These are phyloP conservation scores for Thermomucor indicae-seudaticae DNA, from an alignment of 371 early-diverging fungal species.

Conservation along the genomic window DNA sequence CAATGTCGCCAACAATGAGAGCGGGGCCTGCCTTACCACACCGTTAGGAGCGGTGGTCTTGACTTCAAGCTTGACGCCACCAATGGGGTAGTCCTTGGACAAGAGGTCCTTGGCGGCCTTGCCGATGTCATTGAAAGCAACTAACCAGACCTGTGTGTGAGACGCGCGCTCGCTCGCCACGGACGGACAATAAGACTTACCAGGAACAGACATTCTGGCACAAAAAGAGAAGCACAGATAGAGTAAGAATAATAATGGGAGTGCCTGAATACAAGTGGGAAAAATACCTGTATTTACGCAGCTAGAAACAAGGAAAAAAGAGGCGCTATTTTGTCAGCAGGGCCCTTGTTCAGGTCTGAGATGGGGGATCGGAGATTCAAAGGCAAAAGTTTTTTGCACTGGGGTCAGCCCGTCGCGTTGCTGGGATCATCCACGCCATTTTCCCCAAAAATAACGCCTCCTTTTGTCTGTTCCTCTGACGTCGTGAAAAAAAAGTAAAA, in stretches of 20 bases:
- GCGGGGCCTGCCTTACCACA: slow-evolving; percentile 65
- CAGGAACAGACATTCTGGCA: neutral
- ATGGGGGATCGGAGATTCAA: too few species aligned
- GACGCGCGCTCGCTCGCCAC: neutral
- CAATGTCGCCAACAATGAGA: neutral
- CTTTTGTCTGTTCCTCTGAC: too few species aligned
- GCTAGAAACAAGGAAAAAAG: too few species aligned
- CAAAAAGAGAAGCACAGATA: neutral
- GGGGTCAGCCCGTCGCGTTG: too few species aligned
- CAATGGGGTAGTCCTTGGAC: slow-evolving; percentile 94
- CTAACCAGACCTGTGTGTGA: slow-evolving; percentile 11
- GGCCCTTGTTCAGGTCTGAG: too few species aligned
- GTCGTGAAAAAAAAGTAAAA: too few species aligned
- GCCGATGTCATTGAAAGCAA: slow-evolving; percentile 89
- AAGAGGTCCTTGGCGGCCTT: slow-evolving; percentile 94
- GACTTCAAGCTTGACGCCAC: slow-evolving; percentile 93
- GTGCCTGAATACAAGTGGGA: neutral
- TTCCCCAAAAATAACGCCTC: too few species aligned
- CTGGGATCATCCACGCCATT: too few species aligned
- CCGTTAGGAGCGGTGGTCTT: slow-evolving; percentile 94
- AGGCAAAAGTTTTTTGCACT: too few species aligned
- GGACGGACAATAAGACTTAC: neutral
- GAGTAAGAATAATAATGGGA: neutral
- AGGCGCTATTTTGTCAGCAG: too few species aligned
- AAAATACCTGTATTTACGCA: too few species aligned